Conservation (phyloP, 768 basidiomycete genomes). For the Dendrothele bispora region DNA sequence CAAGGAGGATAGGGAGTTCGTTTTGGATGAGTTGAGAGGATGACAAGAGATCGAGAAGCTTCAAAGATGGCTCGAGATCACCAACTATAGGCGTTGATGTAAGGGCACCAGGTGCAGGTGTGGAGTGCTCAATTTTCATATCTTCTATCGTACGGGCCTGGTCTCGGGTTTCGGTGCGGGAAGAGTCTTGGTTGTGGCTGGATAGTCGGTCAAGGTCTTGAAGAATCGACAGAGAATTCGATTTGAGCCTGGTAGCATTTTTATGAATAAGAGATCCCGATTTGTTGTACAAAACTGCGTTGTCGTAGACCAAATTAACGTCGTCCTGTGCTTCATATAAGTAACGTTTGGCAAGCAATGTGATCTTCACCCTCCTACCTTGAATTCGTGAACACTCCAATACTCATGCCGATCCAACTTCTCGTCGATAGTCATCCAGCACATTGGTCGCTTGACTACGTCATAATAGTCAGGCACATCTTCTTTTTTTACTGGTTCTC, state of each 20-base stretch:
- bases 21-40: constrained; percentile 53
- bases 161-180: neutral
- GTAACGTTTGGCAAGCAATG: neutral
- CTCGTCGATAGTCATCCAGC: constrained; percentile 76
- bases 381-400: constrained; percentile 73
- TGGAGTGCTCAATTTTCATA: neutral
- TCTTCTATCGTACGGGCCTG: neutral
- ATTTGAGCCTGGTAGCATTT: constrained; percentile 63
- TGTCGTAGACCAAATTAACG: constrained; percentile 78
- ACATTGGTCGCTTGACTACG: constrained; percentile 85
- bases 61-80: constrained; percentile 72
- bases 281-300: constrained; percentile 87
- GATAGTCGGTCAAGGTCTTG: constrained; percentile 29
- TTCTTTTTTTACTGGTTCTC: constrained; percentile 73
- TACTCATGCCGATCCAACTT: constrained; percentile 86
- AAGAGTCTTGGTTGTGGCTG: neutral
- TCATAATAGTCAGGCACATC: constrained; percentile 93
- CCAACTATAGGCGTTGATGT: constrained; percentile 42
- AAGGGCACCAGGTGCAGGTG: neutral
- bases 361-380: constrained; percentile 38
- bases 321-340: constrained; percentile 56
- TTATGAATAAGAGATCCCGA: constrained; percentile 70
- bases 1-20: constrained; percentile 53
- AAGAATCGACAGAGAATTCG: constrained; percentile 37
- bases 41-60: constrained; percentile 54